Conservation (phyloP, 345 rosid species). For the Heritiera littoralis region DNA sequence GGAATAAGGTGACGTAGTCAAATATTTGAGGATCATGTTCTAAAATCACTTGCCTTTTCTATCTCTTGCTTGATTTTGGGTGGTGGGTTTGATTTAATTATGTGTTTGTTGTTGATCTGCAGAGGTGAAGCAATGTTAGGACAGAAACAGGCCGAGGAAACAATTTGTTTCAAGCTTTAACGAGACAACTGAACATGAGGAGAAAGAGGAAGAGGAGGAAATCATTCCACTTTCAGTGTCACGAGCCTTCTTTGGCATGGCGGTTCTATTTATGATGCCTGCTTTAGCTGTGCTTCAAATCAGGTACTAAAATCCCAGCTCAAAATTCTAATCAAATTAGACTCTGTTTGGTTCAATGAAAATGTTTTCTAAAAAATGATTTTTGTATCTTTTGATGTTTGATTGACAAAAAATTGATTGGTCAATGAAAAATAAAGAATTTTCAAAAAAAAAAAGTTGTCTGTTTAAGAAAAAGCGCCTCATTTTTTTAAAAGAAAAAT, state of each 20-base stretch:
- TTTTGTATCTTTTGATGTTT: too few relatives aligned
- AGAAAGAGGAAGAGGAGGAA: conserved; percentile 36
- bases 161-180: conserved; percentile 47
- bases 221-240: conserved; percentile 34
- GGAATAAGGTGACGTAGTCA: conserved; percentile 4
- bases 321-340: background rate
- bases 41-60: background rate
- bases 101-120: conserved; percentile 31
- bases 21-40: background rate
- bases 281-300: conserved; percentile 86
- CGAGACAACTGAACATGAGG: conserved; percentile 32
- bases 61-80: conserved; percentile 14
- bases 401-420: too few relatives aligned
- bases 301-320: conserved; percentile 40
- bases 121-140: conserved; percentile 24
- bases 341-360: too few relatives aligned
- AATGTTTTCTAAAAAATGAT: too few relatives aligned
- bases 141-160: conserved; percentile 53
- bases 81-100: conserved; percentile 25
- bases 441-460: too few relatives aligned
- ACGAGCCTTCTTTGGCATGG: conserved; percentile 76
- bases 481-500: too few relatives aligned
- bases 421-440: too few relatives aligned
- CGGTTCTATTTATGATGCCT: conserved; percentile 82
- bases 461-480: too few relatives aligned